Percentiles rank a stretch among this genome's conserved stretches.
phyloP scores from a whole-genome alignment of 2,329 filamentous ascomycete genomes.

The Didymella pomorum region DNA sequence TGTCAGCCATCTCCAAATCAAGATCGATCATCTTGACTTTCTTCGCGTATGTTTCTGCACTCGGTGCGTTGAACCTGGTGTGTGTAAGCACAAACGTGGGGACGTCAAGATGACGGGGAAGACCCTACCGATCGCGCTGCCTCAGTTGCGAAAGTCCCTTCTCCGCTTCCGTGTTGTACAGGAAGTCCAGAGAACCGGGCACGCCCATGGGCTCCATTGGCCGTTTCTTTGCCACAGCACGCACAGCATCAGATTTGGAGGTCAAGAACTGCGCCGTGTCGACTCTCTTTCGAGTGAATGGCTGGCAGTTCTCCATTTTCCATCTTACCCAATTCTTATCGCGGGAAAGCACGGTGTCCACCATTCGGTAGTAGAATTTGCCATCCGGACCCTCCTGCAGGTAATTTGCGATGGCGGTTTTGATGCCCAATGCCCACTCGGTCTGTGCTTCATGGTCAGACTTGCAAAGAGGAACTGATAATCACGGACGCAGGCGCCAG shows the following conservation, averaged over 20 bases:
- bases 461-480: slow-evolving; percentile 34
- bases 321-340: slow-evolving; percentile 99
- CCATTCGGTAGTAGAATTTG: slow-evolving; percentile 93
- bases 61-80: slow-evolving; percentile 72
- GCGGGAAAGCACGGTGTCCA: slow-evolving; percentile 91
- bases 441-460: slow-evolving; percentile 62
- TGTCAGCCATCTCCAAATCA: slow-evolving; percentile 82
- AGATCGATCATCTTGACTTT: slow-evolving; percentile 82
- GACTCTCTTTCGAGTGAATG: slow-evolving; percentile 80
- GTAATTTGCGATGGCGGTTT: slow-evolving; percentile 80
- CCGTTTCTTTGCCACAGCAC: slow-evolving; percentile 74
- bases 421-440: slow-evolving; percentile 84
- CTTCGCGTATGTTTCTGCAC: slow-evolving; percentile 72
- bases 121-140: slow-evolving; percentile 61
- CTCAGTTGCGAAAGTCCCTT: slow-evolving; percentile 75
- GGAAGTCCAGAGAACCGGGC: slow-evolving; percentile 63
- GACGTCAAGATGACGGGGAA: slow-evolving; percentile 28
- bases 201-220: slow-evolving; percentile 60
- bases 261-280: slow-evolving; percentile 72
- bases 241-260: slow-evolving; percentile 71
- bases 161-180: slow-evolving; percentile 70
- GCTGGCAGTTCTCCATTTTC: slow-evolving; percentile 93
- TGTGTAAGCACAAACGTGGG: slow-evolving; percentile 35
- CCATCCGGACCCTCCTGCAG: slow-evolving; percentile 82
- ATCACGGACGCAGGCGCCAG: slow-evolving; percentile 28